Base-by-base conservation (phyloP, 345 rosid genomes). In the Eucalyptus regnans region DNA sequence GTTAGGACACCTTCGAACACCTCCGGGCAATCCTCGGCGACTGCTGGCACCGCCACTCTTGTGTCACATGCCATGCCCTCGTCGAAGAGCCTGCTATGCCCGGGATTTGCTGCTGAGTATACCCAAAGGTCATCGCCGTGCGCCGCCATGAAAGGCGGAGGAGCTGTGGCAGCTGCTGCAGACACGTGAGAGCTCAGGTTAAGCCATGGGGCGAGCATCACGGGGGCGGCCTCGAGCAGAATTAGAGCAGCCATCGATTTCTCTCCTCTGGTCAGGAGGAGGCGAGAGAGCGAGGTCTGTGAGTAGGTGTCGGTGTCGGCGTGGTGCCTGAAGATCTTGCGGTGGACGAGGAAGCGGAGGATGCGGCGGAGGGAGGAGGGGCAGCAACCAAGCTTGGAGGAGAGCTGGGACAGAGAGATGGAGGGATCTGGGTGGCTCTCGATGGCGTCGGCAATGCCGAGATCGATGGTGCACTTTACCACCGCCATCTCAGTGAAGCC, bases 381-480 rank as follows among this genome's bases (percentile, higher is more conserved):
- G 46, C 90, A 89, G 79, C 97, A 95, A 15, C 92, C 89, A 64
- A 95, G 94, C 31, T 91, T 33, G 50, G 95, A 52, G 41, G 97
- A 91, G 68, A 97, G 94, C 20, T 93, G 92, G 3, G 92, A 79
- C 18, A 97, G 91, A 4, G 97, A 44, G 52, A 83, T 90, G 43
- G 95, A 64, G 56, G 96, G 95, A 4, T 90, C 86, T 12, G 91
- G 90, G 27, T 92, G 93, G 91, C 92, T 90, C 87, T 93, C 94
- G 8, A 97, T 89, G 52, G 93, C 95, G 15, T 97, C 97, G 11
- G 97, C 93, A 84, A 96, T 93, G 56, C 95, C 95, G 22, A 97
- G 96, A 87, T 97, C 96, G 58, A 96, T 93, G 87, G 97, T 97
- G 89, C 99, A 96, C 89, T 94, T 97, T 31, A 94, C 94, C 23